Percentiles rank a stretch among this genome's conserved stretches.
phyloP scores from a whole-genome alignment of 768 basidiomycete genomes.

The Naganishia kalamii region DNA sequence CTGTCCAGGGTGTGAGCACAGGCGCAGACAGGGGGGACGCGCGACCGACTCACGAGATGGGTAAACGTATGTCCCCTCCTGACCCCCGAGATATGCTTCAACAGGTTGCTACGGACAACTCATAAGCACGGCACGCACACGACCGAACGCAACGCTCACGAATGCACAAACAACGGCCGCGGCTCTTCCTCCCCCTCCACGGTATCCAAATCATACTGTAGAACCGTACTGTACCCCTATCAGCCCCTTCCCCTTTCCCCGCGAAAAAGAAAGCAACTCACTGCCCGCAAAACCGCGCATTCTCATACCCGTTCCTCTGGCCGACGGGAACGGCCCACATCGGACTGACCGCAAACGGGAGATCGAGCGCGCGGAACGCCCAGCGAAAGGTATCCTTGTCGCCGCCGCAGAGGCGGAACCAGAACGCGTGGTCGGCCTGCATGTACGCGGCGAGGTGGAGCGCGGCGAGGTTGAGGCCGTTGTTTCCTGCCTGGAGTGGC shows the following conservation, averaged over 20 bases:
- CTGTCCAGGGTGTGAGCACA: constrained; percentile 13
- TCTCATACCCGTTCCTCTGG: constrained; percentile 29
- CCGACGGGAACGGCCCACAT: constrained; percentile 46
- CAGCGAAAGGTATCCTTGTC: constrained; percentile 49
- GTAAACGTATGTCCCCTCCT: constrained; percentile 33
- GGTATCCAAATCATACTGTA: constrained; percentile 45
- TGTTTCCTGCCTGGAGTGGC: constrained; percentile 37
- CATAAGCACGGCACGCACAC: neutral
- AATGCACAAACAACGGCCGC: constrained; percentile 40
- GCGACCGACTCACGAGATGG: constrained; percentile 32
- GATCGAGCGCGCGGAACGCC: constrained; percentile 46
- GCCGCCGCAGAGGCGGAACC: constrained; percentile 48
- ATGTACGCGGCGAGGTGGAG: constrained; percentile 46
- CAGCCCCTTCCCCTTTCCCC: neutral
- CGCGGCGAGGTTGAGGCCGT: constrained; percentile 49
- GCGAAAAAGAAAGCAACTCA: constrained; percentile 24
- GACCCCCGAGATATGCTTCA: constrained; percentile 44
- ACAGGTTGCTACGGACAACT: constrained; percentile 33
- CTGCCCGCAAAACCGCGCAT: constrained; percentile 47
- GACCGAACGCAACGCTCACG: neutral
- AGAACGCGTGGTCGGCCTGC: constrained; percentile 48
- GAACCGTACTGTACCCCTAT: constrained; percentile 30
- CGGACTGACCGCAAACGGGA: constrained; percentile 41
- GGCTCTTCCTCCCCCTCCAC: constrained; percentile 22
- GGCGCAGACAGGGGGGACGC: neutral